Evolutionary conservation across 768 basidiomycete species (phyloP), one percentile per base, ranked within the genome.

Genomic region (Lyophyllum atratum): DNA sequence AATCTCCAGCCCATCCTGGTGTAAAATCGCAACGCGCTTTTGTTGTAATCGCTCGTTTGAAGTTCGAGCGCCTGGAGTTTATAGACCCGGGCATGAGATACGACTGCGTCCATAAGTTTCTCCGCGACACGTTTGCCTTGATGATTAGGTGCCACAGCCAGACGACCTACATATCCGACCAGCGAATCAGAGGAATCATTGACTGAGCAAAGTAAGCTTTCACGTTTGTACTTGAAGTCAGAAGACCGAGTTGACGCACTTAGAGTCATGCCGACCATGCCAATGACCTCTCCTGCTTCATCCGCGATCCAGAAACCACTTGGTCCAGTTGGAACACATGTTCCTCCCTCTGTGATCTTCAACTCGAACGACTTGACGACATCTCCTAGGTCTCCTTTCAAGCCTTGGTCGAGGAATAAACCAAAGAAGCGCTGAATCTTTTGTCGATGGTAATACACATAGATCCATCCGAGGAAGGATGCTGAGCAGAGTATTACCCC

Each of bases 271-370:
- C 63, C 63, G n/a, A 64, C 47, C 22, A 55, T 59, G 26, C 63
- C 63, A 22, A 55, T 52, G 11, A 64, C 37, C 39, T 59, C 47
- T 19, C 52, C 54, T 8, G n/a, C 47, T 1, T 52, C 48, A 22
- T 61, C 58, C 45, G 63, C 63, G 14, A 64, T 55, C 63, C 63
- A 64, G 42, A 61, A 64, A 14, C 47, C 53, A 9, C 58, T 42
- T 2, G 46, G 49, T 14, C 60, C 55, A 10, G 21, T 55, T 17
- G 63, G 42, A 21, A 46, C 24, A 39, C 54, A 59, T 7, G 26
- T 6, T 10, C 55, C 58, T 14, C 42, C 55, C 17, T 50, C 42
- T 0, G 37, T 48, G 22, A 56, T 25, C 14, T 24, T 34, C 9
- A 64, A 46, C 7, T 53, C 26, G 40, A 40, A 64, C 5, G 29